Percentiles rank a stretch among this genome's conserved stretches.
Evolutionary conservation across 1,284 basidiomycete genomes (phyloP).

Genomic region (Stereum hirsutum): DNA sequence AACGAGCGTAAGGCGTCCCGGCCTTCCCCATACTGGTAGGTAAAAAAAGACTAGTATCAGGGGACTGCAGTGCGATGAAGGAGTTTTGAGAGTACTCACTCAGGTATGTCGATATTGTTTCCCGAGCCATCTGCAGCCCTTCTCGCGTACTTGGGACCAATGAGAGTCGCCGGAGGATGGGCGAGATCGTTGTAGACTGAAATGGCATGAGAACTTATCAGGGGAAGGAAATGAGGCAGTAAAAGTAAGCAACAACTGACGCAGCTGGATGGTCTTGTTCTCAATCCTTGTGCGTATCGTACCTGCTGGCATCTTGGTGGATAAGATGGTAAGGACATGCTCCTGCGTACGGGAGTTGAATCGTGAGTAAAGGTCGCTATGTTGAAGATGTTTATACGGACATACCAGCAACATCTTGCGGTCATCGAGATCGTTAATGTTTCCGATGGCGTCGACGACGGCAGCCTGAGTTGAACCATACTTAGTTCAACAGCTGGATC

Average conservation of each 20-base stretch:
- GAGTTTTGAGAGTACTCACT: too few species aligned
- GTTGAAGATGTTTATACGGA: background rate
- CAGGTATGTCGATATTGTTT: conserved; percentile 64
- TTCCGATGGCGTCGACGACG: conserved; percentile 43
- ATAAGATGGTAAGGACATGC: conserved; percentile 56
- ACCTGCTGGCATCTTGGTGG: conserved; percentile 41
- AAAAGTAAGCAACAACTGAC: too few species aligned
- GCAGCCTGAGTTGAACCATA: conserved; percentile 27
- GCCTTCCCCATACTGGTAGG: conserved; percentile 73
- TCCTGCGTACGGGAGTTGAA: conserved; percentile 47
- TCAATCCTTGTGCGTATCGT: conserved; percentile 35
- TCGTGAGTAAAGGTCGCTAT: conserved; percentile 15
- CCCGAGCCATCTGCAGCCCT: conserved; percentile 62
- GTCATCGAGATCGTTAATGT: conserved; percentile 59
- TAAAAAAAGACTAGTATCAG: too few species aligned
- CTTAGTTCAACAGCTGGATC: background rate
- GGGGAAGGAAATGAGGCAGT: background rate
- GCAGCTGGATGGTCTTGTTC: conserved; percentile 42
- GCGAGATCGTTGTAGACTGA: conserved; percentile 72
- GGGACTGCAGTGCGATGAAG: too few species aligned
- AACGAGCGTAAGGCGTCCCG: conserved; percentile 65
- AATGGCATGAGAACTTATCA: background rate
- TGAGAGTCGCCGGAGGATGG: conserved; percentile 65
- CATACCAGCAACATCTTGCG: conserved; percentile 44
- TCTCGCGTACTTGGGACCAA: conserved; percentile 54